Evolutionary conservation across 345 rosid species (phyloP), one percentile per base, ranked within the genome.

Genomic region (Aquilaria yunnanensis): DNA sequence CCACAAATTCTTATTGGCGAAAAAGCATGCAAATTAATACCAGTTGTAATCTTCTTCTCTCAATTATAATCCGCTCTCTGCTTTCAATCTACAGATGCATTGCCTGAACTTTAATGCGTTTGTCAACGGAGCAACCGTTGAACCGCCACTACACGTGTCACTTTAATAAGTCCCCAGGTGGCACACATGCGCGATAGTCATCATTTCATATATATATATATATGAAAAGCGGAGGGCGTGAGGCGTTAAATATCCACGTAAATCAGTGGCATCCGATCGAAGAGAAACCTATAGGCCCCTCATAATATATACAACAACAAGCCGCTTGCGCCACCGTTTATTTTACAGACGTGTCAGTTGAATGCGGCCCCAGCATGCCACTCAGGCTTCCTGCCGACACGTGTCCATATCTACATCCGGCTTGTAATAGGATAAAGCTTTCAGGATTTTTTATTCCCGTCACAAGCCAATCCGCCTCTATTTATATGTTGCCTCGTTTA

Each of bases 291-390:
- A 16, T 0, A 16, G 23, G 23, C 23, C 23, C 23, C 23, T 16
- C 23, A n/a, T n/a, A n/a, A n/a, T n/a, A 0, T 16, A 16, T 16
- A 16, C 23, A 16, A 16, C 23, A 16, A 16, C 23, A 16, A 16
- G 7, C 43, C 43, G 2, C 43, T 37, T 1, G 7, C 43, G 7
- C 8, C 43, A 8, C 43, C 43, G 8, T 8, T 34, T 34, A 37
- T 71, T 68, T 74, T 54, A 58, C 56, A 12, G 64, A 56, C 67
- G 57, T 47, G 61, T 56, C 68, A 60, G 53, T 65, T 14, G 73
- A 47, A 51, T 51, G 53, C 66, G 54, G 10, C 49, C 33, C 46
- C 41, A 49, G 0, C 32, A 8, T 4, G 51, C 43, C 72, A 67
- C 68, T 62, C 63, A 7, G 43, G 14, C 14, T 5, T 14, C 6